Evolutionary conservation across 2,329 filamentous ascomycete genomes (phyloP), one percentile per base, ranked within the genome.

Genomic region (Colletotrichum agaves): DNA sequence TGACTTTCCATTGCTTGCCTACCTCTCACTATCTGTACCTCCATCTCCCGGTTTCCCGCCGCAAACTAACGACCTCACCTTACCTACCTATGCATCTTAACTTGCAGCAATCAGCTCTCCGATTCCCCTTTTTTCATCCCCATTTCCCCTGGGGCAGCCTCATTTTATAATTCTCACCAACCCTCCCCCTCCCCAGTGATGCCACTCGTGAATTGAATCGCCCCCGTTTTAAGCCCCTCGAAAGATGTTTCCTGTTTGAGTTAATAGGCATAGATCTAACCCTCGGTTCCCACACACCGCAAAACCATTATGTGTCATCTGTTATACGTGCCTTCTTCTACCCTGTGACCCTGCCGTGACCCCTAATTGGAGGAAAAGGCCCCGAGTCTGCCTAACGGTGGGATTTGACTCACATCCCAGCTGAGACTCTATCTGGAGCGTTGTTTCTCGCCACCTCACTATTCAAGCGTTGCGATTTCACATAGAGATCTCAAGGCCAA

Each of bases 351-450:
- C 44, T 1, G 12, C 7, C 15, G 15, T 5, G 4, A 27, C 33
- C 17, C n/a, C 33, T 27, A 1, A 55, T 41, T 55, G 17, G 33
- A 58, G 21, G 23, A 13, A 12, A 21, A 12, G 31, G 23, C 33
- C 31, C 19, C 50, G 15, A 58, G 44, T 67, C 63, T 67, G 63
- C 63, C 63, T 63, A 52, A 46, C 59, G 19, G 63, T 27, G 35
- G n/a, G 27, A 33, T 50, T 63, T 57, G 59, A 52, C 59, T 57
- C 63, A 62, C 50, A 11, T 21, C 21, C 58, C 31, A 39, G 49
- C 19, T 31, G 59, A 56, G 63, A 37, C 33, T 50, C 21, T 50
- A 11, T 15, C 35, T 37, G 11, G 35, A 37, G 35, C 27, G 27
- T 8, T 31, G 7, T 47, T 49, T 44, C 46, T 67, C 35, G 59